phyloP scores from a whole-genome alignment of 495 filamentous ascomycete genomes.

The Penicillium alfredii region DNA sequence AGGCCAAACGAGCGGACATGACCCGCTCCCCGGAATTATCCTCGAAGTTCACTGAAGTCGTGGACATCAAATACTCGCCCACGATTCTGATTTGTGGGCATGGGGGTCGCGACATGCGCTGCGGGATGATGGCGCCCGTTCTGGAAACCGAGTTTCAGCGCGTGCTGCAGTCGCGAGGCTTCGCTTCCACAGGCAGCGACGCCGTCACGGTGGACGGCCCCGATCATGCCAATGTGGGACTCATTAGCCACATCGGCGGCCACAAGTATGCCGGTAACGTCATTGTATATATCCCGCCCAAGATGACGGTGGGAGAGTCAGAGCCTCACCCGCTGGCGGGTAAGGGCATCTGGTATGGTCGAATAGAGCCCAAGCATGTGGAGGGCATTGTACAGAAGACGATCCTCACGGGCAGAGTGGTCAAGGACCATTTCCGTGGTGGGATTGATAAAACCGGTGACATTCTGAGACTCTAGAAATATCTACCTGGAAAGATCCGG shows the following conservation, averaged over 20 bases:
- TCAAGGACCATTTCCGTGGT: conserved; percentile 65
- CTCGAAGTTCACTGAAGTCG: conserved; percentile 29
- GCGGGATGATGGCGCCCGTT: conserved; percentile 71
- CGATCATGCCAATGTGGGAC: conserved; percentile 52
- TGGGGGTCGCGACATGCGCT: conserved; percentile 68
- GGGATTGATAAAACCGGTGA: conserved; percentile 35
- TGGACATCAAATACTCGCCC: conserved; percentile 57
- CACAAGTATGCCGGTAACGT: conserved; percentile 95
- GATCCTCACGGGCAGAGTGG: conserved; percentile 61
- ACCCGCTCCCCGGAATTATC: conserved; percentile 28
- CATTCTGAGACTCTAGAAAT: conserved; percentile 37
- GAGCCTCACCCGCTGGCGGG: conserved; percentile 57
- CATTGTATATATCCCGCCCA: conserved; percentile 77
- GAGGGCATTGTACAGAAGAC: conserved; percentile 83
- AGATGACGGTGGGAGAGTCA: conserved; percentile 22
- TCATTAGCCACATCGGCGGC: conserved; percentile 85
- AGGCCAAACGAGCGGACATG: conserved; percentile 23
- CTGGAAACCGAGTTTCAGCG: conserved; percentile 62
- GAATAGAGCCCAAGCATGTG: conserved; percentile 80
- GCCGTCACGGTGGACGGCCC: conserved; percentile 21
- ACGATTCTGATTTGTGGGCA: conserved; percentile 83
- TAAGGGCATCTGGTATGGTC: conserved; percentile 87
- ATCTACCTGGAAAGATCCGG: no score
- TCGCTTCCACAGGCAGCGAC: conserved; percentile 11
- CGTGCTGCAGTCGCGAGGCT: conserved; percentile 36